phyloP scores from a whole-genome alignment of 2,329 filamentous ascomycete genomes.

The Diatrype stigma region DNA sequence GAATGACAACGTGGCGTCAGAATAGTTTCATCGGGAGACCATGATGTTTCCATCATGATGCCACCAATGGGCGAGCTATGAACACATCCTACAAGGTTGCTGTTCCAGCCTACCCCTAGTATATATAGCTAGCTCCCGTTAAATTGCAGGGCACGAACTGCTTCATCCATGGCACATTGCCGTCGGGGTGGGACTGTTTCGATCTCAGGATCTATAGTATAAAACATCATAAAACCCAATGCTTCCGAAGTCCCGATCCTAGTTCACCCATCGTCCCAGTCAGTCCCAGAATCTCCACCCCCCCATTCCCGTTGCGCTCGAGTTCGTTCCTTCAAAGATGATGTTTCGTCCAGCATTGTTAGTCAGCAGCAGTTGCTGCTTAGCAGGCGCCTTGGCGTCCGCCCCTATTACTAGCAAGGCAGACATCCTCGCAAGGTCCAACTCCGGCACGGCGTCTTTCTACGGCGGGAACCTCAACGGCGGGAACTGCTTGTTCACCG shows the following conservation, averaged over 20 bases:
- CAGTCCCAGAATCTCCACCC: no score
- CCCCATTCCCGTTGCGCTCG: no score
- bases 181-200: not conserved
- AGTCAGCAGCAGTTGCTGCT: not conserved
- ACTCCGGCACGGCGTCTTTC: constrained; percentile 27
- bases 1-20: not conserved
- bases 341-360: not conserved
- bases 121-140: not conserved
- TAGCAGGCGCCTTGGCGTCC: not conserved
- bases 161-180: not conserved
- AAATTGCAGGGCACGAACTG: not conserved
- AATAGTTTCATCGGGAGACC: not conserved
- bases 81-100: not conserved
- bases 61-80: not conserved
- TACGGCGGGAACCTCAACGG: constrained; percentile 54
- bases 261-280: no score
- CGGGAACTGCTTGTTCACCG: constrained; percentile 60
- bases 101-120: not conserved
- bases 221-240: not conserved
- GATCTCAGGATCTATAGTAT: not conserved
- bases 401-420: not conserved
- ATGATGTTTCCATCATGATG: not conserved
- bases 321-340: not conserved
- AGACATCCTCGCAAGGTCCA: not conserved
- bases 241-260: no score